phyloP scores from a whole-genome alignment of 1,284 basidiomycete species.

The Agaricales sp. region DNA sequence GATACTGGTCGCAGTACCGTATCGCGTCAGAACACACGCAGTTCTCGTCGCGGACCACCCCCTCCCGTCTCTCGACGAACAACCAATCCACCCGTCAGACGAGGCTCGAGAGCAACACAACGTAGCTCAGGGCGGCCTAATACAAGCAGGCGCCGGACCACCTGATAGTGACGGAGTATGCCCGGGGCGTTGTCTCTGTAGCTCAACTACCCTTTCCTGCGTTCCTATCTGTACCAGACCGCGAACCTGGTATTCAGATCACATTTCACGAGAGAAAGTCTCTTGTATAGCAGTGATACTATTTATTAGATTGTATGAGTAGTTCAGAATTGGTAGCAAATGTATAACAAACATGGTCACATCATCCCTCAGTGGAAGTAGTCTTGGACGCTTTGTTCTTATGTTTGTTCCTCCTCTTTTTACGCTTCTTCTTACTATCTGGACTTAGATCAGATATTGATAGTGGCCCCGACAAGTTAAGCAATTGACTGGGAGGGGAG shows the following conservation, averaged over 20 bases:
- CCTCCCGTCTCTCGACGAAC: neutral
- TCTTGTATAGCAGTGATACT: too few relatives aligned
- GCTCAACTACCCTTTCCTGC: too few relatives aligned
- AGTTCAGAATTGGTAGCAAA: too few relatives aligned
- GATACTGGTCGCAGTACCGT: too few relatives aligned
- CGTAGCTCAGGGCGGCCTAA: neutral
- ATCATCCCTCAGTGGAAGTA: neutral
- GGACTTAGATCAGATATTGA: constrained; percentile 23
- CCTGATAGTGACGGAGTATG: too few relatives aligned
- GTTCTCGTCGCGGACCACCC: neutral
- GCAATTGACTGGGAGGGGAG: constrained; percentile 37
- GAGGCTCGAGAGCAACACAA: neutral
- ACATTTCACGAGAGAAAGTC: too few relatives aligned
- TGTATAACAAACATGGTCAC: too few relatives aligned
- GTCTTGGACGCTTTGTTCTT: constrained; percentile 22
- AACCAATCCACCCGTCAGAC: neutral
- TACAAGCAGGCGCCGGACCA: neutral
- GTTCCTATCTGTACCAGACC: too few relatives aligned
- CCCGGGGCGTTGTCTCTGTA: too few relatives aligned
- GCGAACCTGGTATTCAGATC: too few relatives aligned
- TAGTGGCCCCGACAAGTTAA: constrained; percentile 44
- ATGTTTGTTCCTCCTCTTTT: constrained; percentile 45
- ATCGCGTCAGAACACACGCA: too few relatives aligned
- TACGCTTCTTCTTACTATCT: constrained; percentile 32
- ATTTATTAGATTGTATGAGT: too few relatives aligned